These are phyloP conservation scores for Coprinopsis marcescibilis DNA, from an alignment of 768 basidiomycete genomes.

Conservation along the genomic window DNA sequence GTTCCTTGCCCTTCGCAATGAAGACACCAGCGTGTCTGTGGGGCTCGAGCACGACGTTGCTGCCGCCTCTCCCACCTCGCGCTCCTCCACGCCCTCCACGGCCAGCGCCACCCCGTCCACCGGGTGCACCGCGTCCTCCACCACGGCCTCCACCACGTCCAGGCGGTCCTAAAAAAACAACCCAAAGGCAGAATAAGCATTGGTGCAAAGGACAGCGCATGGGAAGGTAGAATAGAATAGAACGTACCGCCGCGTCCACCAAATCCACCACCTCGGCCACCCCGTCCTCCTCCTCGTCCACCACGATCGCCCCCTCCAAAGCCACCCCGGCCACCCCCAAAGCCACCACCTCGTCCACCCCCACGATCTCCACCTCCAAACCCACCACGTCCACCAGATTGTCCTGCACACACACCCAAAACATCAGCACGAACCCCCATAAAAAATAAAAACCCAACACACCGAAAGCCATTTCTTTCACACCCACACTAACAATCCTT, in stretches of 20 bases:
- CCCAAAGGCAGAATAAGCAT: background rate
- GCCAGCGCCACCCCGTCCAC: slow-evolving; percentile 31
- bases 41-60: slow-evolving; percentile 89
- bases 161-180: slow-evolving; percentile 20
- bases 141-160: slow-evolving; percentile 32
- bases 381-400: slow-evolving; percentile 53
- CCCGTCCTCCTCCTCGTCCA: slow-evolving; percentile 38
- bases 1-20: slow-evolving; percentile 96
- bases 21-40: slow-evolving; percentile 94
- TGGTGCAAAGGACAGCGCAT: background rate
- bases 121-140: slow-evolving; percentile 34
- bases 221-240: background rate
- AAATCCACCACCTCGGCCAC: slow-evolving; percentile 28
- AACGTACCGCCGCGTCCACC: slow-evolving; percentile 27
- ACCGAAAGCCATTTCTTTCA: too few species aligned
- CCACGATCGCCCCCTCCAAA: slow-evolving; percentile 34
- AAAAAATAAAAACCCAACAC: too few species aligned
- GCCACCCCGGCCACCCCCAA: slow-evolving; percentile 28
- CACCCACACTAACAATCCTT: too few species aligned
- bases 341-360: slow-evolving; percentile 29
- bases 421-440: too few species aligned
- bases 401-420: slow-evolving; percentile 31
- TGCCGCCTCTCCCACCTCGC: slow-evolving; percentile 67
- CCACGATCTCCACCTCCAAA: slow-evolving; percentile 29
- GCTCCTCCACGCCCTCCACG: slow-evolving; percentile 41